Conservation (phyloP, 257 asterid genomes). For the Solanum phureja region DNA sequence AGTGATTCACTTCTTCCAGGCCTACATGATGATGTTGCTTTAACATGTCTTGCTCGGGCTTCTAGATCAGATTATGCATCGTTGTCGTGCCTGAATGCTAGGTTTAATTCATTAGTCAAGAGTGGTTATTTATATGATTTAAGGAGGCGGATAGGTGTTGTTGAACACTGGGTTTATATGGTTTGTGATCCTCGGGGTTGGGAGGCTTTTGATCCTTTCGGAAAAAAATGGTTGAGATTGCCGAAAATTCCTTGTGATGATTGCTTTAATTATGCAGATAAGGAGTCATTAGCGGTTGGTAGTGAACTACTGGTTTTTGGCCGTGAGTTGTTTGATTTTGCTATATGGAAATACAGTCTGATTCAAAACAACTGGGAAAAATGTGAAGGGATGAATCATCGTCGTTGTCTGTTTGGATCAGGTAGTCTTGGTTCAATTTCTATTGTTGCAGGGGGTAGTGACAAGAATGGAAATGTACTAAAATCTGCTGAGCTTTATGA, state of each 20-base stretch:
- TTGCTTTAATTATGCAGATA: slow-evolving; percentile 71
- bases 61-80: slow-evolving; percentile 30
- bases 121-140: slow-evolving; percentile 65
- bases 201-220: slow-evolving; percentile 82
- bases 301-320: slow-evolving; percentile 76
- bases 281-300: slow-evolving; percentile 80
- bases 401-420: slow-evolving; percentile 82
- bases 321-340: slow-evolving; percentile 66
- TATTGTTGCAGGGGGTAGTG: slow-evolving; percentile 74
- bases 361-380: slow-evolving; percentile 43
- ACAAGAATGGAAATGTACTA: slow-evolving; percentile 56
- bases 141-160: slow-evolving; percentile 49
- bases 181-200: slow-evolving; percentile 91
- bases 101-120: slow-evolving; percentile 40
- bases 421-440: slow-evolving; percentile 62
- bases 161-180: slow-evolving; percentile 88
- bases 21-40: background rate
- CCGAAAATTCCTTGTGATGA: slow-evolving; percentile 85
- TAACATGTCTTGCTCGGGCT: background rate
- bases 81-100: slow-evolving; percentile 44
- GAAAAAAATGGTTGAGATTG: slow-evolving; percentile 63
- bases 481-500: slow-evolving; percentile 76
- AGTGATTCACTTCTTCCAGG: slow-evolving; percentile 2
- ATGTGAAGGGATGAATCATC: slow-evolving; percentile 60
- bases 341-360: slow-evolving; percentile 76